phyloP scores from a whole-genome alignment of 2,329 filamentous ascomycete genomes.

The Mycocentrospora acerina region DNA sequence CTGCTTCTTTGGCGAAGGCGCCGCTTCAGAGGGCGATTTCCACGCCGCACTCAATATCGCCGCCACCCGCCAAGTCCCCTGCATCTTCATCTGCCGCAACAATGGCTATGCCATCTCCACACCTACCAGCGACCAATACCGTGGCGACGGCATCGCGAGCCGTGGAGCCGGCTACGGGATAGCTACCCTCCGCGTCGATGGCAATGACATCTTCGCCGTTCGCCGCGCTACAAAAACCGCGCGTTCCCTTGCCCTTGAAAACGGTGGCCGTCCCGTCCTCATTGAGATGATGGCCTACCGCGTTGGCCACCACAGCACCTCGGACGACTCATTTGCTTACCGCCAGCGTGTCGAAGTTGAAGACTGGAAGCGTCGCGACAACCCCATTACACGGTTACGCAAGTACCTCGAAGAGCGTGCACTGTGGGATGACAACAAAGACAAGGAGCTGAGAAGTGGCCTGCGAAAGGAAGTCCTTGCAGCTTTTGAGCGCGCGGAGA shows the following conservation, averaged over 20 bases:
- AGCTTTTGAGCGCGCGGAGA: conserved; percentile 82
- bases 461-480: conserved; percentile 75
- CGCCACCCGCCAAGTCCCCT: conserved; percentile 81
- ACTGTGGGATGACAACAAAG: conserved; percentile 81
- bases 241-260: conserved; percentile 72
- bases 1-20: conserved; percentile 89
- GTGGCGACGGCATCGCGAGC: conserved; percentile 86
- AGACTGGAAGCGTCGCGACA: conserved; percentile 89
- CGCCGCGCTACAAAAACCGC: conserved; percentile 77
- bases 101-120: conserved; percentile 92
- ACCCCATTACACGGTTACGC: conserved; percentile 78
- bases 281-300: conserved; percentile 98
- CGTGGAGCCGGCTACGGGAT: conserved; percentile 91
- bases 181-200: conserved; percentile 86
- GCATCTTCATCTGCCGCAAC: conserved; percentile 88
- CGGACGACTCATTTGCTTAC: conserved; percentile 96
- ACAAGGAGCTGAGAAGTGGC: conserved; percentile 68
- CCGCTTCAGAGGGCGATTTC: conserved; percentile 88
- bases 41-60: conserved; percentile 90
- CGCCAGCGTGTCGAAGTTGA: conserved; percentile 90
- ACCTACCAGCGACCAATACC: conserved; percentile 85
- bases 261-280: conserved; percentile 79
- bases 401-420: conserved; percentile 88
- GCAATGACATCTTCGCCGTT: conserved; percentile 92
- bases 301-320: conserved; percentile 96